A percentile compares a stretch with the other conserved stretches of the same genome.
phyloP scores from a whole-genome alignment of 1,284 basidiomycete species.

The Crucibulum cyathiforme region DNA sequence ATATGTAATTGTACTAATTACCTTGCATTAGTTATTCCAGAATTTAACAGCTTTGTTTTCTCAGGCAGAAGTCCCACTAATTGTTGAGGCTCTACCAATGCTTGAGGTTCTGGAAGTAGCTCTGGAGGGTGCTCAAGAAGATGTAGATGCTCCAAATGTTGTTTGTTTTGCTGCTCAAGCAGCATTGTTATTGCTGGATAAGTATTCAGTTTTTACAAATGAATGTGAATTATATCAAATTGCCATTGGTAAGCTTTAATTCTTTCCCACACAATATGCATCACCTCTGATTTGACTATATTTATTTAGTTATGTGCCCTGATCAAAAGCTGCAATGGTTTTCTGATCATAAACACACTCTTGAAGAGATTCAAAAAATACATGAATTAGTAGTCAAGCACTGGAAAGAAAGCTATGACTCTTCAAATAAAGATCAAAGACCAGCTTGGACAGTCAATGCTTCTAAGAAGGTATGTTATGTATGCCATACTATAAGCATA shows the following conservation, averaged over 20 bases:
- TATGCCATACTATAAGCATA: neutral
- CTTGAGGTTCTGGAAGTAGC: constrained; percentile 11
- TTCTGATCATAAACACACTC: constrained; percentile 1
- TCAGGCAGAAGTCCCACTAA: constrained; percentile 18
- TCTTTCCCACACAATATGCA: neutral
- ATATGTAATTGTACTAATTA: neutral
- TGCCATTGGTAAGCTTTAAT: constrained; percentile 18
- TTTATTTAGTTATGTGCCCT: constrained; percentile 23
- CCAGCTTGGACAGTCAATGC: no score
- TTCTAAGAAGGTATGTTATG: neutral
- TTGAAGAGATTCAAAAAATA: constrained; percentile 7
- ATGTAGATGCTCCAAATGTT: constrained; percentile 6
- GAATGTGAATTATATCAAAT: constrained; percentile 22
- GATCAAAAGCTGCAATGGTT: constrained; percentile 26
- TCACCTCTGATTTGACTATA: constrained; percentile 4
- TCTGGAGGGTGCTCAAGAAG: constrained; percentile 6
- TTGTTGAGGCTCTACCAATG: constrained; percentile 22
- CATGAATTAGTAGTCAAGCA: constrained; percentile 8
- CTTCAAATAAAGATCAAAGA: neutral
- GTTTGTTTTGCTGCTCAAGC: constrained; percentile 19
- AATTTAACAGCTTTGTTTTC: constrained; percentile 18
- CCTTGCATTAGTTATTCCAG: constrained; percentile 15
- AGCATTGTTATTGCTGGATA: constrained; percentile 17
- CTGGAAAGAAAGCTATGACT: constrained; percentile 10
- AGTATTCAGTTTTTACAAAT: constrained; percentile 14